phyloP scores from a whole-genome alignment of 2,329 filamentous ascomycete species.

The Penicillium brevicompactum region DNA sequence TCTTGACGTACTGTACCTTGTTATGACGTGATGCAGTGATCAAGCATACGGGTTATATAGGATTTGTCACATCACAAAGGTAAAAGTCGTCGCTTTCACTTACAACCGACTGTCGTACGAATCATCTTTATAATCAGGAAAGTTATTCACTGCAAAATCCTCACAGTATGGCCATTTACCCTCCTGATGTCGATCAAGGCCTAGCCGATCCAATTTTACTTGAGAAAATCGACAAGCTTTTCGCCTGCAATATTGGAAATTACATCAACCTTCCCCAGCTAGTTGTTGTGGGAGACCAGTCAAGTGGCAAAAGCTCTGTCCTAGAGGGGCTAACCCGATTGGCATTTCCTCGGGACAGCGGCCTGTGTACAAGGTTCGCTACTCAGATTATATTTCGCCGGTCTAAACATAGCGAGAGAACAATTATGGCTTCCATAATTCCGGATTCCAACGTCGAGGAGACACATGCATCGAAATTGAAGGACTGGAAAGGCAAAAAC shows the following conservation, averaged over 20 bases:
- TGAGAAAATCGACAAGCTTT: slow-evolving; percentile 40
- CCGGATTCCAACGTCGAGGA: no score
- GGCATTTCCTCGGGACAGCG: slow-evolving; percentile 38
- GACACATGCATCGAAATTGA: no score
- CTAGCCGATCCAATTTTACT: slow-evolving; percentile 28
- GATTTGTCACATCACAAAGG: no score
- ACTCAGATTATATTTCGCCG: slow-evolving; percentile 51
- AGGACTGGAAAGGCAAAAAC: slow-evolving; percentile 22
- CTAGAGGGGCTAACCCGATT: slow-evolving; percentile 30
- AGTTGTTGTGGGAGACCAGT: slow-evolving; percentile 46
- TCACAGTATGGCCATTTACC: no score
- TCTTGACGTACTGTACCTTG: no score
- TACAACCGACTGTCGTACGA: no score
- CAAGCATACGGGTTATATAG: no score
- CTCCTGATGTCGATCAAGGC: no score
- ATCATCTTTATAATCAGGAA: no score
- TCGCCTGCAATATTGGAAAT: slow-evolving; percentile 37
- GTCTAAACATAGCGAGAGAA: slow-evolving; percentile 8
- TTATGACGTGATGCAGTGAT: no score
- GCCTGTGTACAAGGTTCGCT: slow-evolving; percentile 48
- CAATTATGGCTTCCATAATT: slow-evolving; percentile 40
- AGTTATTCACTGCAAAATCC: no score
- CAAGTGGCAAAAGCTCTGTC: slow-evolving; percentile 39
- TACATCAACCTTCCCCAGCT: slow-evolving; percentile 38
- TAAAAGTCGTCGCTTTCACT: no score